Conservation (phyloP, 257 asterid species). For the Solanum megistacrolobum region DNA sequence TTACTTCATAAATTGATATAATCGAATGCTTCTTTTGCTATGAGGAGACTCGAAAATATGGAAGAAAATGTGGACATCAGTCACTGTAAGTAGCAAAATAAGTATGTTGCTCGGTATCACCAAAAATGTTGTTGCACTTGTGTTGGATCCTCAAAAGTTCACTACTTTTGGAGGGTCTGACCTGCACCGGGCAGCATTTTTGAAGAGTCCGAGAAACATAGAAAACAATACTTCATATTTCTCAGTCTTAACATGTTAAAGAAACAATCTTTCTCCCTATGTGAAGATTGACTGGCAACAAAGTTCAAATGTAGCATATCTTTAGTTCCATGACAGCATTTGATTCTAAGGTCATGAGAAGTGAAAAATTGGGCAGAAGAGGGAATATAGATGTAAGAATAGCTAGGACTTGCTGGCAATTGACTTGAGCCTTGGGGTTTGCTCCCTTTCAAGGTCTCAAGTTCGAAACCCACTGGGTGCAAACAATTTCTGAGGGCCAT, state of each 20-base stretch:
- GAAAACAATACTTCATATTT: not conserved
- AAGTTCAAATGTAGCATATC: not conserved
- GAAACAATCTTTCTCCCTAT: not conserved
- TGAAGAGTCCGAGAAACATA: not conserved
- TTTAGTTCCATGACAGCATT: not conserved
- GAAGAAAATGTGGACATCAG: not conserved
- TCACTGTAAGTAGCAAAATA: not conserved
- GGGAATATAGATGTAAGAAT: not conserved
- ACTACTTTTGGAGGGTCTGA: not conserved
- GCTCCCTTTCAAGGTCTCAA: no score
- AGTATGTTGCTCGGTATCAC: not conserved
- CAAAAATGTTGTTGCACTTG: not conserved
- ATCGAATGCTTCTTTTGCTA: not conserved
- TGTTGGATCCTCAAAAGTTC: not conserved
- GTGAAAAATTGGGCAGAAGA: not conserved
- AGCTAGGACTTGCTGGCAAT: no score
- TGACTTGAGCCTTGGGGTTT: no score
- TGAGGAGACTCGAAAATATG: not conserved
- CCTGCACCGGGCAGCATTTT: not conserved
- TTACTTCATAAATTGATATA: not conserved
- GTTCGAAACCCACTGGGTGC: no score
- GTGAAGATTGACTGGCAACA: not conserved
- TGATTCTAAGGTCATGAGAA: not conserved
- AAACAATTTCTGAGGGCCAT: no score
- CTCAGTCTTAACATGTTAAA: not conserved